Conservation (phyloP, 2,329 filamentous ascomycete species). For the Beauveria australis region DNA sequence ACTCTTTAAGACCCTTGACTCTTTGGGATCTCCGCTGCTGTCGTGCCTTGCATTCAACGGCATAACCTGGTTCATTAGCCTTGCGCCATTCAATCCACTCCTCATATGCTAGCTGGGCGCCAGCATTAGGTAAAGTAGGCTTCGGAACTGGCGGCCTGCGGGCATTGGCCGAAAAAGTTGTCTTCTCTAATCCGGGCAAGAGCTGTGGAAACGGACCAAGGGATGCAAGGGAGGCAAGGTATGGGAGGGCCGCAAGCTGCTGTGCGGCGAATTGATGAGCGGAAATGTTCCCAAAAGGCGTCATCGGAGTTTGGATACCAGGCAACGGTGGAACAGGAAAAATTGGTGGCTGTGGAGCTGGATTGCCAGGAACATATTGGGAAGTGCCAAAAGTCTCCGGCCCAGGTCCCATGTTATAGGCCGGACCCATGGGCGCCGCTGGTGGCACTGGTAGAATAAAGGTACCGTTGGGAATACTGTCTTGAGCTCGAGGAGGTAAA, state of each 20-base stretch:
- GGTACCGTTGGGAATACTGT: not conserved
- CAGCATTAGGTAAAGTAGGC: slow-evolving; percentile 31
- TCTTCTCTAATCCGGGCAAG: not conserved
- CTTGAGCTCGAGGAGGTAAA: not conserved
- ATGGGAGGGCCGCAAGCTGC: slow-evolving; percentile 3
- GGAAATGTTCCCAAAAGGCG: not conserved
- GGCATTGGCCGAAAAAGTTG: not conserved
- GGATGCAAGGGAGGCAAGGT: not conserved
- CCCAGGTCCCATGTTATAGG: not conserved
- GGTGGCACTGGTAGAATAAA: not conserved
- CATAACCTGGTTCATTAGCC: slow-evolving; percentile 39
- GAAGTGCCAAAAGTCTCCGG: not conserved
- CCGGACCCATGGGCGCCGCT: not conserved
- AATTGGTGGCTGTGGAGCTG: not conserved
- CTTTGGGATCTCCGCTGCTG: slow-evolving; percentile 32
- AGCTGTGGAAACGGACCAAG: not conserved
- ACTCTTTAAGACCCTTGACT: slow-evolving; percentile 8
- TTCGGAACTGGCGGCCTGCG: slow-evolving; percentile 25
- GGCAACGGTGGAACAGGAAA: not conserved
- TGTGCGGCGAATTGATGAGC: not conserved
- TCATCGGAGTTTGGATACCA: not conserved
- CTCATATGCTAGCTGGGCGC: slow-evolving; percentile 38
- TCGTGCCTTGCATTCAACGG: slow-evolving; percentile 35
- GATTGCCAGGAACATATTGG: not conserved
- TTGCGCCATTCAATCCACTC: slow-evolving; percentile 42